Conservation (phyloP, 2,329 filamentous ascomycete genomes). For the Diplodia intermedia region DNA sequence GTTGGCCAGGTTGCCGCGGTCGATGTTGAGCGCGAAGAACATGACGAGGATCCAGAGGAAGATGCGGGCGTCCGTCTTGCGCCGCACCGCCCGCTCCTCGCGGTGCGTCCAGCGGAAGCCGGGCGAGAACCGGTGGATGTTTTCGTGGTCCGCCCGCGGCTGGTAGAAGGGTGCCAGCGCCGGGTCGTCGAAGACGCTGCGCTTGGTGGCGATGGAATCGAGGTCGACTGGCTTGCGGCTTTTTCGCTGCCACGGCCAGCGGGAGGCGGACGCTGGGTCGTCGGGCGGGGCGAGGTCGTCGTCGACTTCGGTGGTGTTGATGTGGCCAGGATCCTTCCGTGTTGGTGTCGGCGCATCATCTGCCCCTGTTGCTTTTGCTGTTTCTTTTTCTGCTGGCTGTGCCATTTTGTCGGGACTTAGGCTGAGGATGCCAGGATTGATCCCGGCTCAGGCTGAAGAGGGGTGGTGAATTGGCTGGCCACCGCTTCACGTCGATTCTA, state of each 20-base stretch:
- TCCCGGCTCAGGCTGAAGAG: no score
- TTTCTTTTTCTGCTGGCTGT: not conserved
- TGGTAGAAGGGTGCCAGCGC: constrained; percentile 63
- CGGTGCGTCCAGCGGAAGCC: constrained; percentile 61
- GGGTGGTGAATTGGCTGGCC: no score
- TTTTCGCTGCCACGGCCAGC: constrained; percentile 5
- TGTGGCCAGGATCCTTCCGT: not conserved
- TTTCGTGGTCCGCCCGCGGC: constrained; percentile 65
- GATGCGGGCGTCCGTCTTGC: constrained; percentile 61
- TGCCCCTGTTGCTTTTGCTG: not conserved
- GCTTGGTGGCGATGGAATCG: constrained; percentile 13
- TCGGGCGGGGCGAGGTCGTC: constrained; percentile 14
- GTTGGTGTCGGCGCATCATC: not conserved
- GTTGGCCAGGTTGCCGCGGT: constrained; percentile 55
- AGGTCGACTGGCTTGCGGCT: not conserved
- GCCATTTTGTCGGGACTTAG: not conserved
- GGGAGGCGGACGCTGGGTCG: not conserved
- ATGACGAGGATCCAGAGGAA: constrained; percentile 61
- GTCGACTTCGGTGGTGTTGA: constrained; percentile 8
- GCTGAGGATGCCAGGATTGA: not conserved
- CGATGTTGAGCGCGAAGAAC: constrained; percentile 62
- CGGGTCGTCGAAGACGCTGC: constrained; percentile 56
- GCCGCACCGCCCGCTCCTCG: constrained; percentile 63
- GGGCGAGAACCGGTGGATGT: constrained; percentile 65
- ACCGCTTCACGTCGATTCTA: not conserved